A percentile compares a stretch with the other conserved stretches of the same genome.
Evolutionary conservation across 176 grass and related monocot species (phyloP).

Genomic region (Carex parvula): DNA sequence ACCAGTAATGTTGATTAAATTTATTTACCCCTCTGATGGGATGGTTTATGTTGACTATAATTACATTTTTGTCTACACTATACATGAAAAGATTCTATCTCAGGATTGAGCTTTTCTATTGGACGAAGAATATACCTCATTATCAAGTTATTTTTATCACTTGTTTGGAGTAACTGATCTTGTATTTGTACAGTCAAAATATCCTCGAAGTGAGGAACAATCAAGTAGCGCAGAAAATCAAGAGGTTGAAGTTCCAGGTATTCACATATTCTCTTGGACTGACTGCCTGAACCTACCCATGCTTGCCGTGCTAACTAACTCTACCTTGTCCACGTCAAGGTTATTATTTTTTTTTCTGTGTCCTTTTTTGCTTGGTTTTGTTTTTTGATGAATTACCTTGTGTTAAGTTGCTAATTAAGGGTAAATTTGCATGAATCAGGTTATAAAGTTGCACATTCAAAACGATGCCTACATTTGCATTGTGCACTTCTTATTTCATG

Average conservation of each 20-base stretch:
- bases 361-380: slow-evolving; percentile 5
- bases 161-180: slow-evolving; percentile 12
- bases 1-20: neutral
- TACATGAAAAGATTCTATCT: neutral
- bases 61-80: neutral
- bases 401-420: neutral
- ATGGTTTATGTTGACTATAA: neutral
- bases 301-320: slow-evolving; percentile 70
- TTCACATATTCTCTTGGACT: slow-evolving; percentile 68
- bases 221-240: neutral
- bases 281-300: slow-evolving; percentile 62
- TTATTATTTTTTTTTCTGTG: slow-evolving; percentile 21
- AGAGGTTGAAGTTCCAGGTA: slow-evolving; percentile 24
- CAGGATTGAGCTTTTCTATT: neutral
- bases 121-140: neutral
- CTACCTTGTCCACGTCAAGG: slow-evolving; percentile 76
- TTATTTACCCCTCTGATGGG: neutral
- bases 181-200: slow-evolving; percentile 29
- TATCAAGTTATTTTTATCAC: neutral
- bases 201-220: neutral
- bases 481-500: neutral
- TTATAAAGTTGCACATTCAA: neutral
- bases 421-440: neutral
- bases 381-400: neutral
- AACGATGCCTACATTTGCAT: neutral